phyloP scores from a whole-genome alignment of 768 basidiomycete genomes.

The Mycena latifolia region DNA sequence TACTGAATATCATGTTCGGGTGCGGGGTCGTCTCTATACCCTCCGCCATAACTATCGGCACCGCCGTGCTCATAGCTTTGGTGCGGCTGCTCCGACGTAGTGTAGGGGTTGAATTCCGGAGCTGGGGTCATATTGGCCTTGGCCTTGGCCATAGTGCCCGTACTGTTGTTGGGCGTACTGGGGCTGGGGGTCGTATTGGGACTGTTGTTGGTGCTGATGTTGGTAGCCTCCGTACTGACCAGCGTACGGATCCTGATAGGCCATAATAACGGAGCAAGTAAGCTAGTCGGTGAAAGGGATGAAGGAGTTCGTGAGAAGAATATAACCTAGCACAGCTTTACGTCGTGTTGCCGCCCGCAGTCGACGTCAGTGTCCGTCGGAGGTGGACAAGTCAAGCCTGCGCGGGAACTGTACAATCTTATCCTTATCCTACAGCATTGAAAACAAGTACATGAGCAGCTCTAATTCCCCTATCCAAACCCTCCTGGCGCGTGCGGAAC shows the following conservation, averaged over 20 bases:
- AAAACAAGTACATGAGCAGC: background rate
- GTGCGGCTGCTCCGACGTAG: slow-evolving; percentile 54
- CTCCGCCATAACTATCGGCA: slow-evolving; percentile 49
- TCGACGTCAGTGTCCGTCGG: background rate
- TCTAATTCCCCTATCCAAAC: slow-evolving; percentile 41
- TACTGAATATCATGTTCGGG: slow-evolving; percentile 17
- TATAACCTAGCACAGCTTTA: background rate
- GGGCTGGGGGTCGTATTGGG: slow-evolving; percentile 47
- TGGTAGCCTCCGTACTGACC: slow-evolving; percentile 42
- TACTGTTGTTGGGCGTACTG: slow-evolving; percentile 46
- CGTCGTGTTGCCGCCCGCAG: background rate
- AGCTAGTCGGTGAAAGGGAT: slow-evolving; percentile 9
- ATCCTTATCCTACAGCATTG: slow-evolving; percentile 11
- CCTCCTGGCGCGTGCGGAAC: slow-evolving; percentile 48
- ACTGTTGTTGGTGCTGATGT: slow-evolving; percentile 34
- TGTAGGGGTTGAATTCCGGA: slow-evolving; percentile 60
- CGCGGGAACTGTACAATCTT: no score
- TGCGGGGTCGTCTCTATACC: slow-evolving; percentile 54
- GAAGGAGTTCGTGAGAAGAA: slow-evolving; percentile 10
- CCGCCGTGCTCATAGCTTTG: slow-evolving; percentile 64
- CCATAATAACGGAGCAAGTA: slow-evolving; percentile 49
- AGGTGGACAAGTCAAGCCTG: no score
- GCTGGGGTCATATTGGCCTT: slow-evolving; percentile 40
- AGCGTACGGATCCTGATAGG: slow-evolving; percentile 69
- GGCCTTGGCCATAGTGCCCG: slow-evolving; percentile 22